Base-by-base conservation (phyloP, 495 filamentous ascomycete genomes). In the Halenospora varia region DNA sequence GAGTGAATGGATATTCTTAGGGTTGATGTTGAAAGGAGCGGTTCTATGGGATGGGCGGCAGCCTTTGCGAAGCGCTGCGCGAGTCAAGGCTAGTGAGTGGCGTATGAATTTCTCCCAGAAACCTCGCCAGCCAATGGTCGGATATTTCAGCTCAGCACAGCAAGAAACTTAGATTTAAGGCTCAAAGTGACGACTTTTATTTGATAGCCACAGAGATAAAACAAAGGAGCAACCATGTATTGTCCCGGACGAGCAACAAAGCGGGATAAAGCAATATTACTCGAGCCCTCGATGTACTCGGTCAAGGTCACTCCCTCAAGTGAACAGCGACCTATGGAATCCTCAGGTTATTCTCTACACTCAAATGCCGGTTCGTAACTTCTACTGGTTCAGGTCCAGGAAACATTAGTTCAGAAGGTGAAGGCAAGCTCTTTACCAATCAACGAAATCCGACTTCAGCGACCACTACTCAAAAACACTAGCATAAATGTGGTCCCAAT, bases 401-500 rank as follows among this genome's bases (percentile, higher is more conserved):
- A n/a, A n/a, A n/a, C n/a, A n/a, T n/a, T n/a, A n/a, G n/a, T n/a
- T n/a, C n/a, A n/a, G n/a, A n/a, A n/a, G n/a, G n/a, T n/a, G n/a
- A n/a, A n/a, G n/a, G n/a, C n/a, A n/a, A n/a, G n/a, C n/a, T n/a
- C n/a, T n/a, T n/a, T n/a, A n/a, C n/a, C n/a, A n/a, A n/a, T n/a
- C n/a, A n/a, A n/a, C n/a, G n/a, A n/a, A n/a, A n/a, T n/a, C n/a
- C n/a, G n/a, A n/a, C n/a, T n/a, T n/a, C n/a, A 45, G 17, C 11
- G 11, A 45, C 18, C 8, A 46, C 6, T 9, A 25, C 10, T 48
- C 40, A 50, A 55, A 22, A 20, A 17, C 19, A 18, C 26, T 3
- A 17, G 23, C 47, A 82, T 96, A 85, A 96, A 78, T 35, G 29
- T 35, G 29, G 29, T 79, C 85, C 84, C 74, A 75, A 81, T 83